phyloP scores from a whole-genome alignment of 441 rosid species.

The Erodium trifolium region DNA sequence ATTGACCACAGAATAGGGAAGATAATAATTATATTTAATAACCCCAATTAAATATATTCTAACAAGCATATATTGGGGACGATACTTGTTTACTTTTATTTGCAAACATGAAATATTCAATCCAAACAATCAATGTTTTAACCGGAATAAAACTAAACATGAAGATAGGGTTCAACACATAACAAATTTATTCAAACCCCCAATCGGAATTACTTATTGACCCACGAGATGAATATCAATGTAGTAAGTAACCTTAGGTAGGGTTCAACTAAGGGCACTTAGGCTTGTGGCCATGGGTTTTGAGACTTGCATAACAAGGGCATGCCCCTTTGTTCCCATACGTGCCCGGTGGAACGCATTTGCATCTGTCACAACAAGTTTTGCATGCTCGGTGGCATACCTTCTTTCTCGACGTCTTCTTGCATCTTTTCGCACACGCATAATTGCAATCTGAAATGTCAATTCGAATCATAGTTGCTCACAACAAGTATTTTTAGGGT shows the following conservation, averaged over 20 bases:
- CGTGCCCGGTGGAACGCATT: constrained; percentile 70
- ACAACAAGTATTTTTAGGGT: no score
- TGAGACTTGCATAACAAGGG: constrained; percentile 60
- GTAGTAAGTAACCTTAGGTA: not conserved
- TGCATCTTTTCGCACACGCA: constrained; percentile 53
- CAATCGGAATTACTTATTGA: not conserved
- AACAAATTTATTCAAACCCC: not conserved
- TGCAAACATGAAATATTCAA: not conserved
- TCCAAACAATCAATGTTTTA: not conserved
- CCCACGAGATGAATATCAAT: not conserved
- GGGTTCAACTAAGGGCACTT: constrained; percentile 44
- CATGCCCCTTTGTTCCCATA: constrained; percentile 48
- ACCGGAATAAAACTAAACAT: not conserved
- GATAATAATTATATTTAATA: no score
- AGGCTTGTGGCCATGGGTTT: constrained; percentile 53
- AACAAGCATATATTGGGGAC: no score
- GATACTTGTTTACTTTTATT: no score
- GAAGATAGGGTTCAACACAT: not conserved
- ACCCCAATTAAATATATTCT: no score
- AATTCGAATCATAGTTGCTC: no score
- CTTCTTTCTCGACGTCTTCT: constrained; percentile 51
- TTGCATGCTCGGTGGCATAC: constrained; percentile 57
- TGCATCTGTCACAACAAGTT: constrained; percentile 53
- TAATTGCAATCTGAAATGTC: constrained; percentile 36
- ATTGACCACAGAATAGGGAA: no score